Evolutionary conservation across 768 basidiomycete genomes (phyloP).

Genomic region (Termitomyces sp.): DNA sequence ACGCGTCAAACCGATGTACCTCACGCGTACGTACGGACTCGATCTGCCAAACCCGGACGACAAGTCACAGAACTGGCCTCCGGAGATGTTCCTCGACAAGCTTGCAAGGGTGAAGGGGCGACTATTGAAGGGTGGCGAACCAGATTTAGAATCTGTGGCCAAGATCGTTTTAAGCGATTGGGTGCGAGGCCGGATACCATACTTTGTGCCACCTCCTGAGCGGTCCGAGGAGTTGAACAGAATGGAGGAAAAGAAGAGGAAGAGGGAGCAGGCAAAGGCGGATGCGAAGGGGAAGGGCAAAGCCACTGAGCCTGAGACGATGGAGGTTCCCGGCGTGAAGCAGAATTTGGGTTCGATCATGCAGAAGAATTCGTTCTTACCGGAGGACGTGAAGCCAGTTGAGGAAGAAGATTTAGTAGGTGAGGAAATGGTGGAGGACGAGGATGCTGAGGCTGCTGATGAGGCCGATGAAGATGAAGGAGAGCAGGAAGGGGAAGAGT

Average conservation of each 20-base stretch:
- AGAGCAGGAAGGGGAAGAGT: conserved; percentile 46
- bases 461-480: conserved; percentile 41
- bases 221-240: conserved; percentile 68
- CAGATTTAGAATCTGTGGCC: conserved; percentile 87
- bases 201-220: conserved; percentile 91
- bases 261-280: conserved; percentile 38
- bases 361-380: conserved; percentile 84
- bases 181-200: conserved; percentile 97
- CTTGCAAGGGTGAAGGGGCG: conserved; percentile 92
- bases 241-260: conserved; percentile 55
- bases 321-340: conserved; percentile 61
- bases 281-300: conserved; percentile 58
- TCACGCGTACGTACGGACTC: conserved; percentile 81
- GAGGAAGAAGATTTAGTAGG: conserved; percentile 49
- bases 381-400: conserved; percentile 75
- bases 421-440: conserved; percentile 39
- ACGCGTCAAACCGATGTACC: conserved; percentile 91
- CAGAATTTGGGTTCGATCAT: conserved; percentile 87
- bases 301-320: conserved; percentile 34
- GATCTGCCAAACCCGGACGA: conserved; percentile 60
- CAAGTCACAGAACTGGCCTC: conserved; percentile 54
- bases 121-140: conserved; percentile 91
- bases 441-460: conserved; percentile 33
- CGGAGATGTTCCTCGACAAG: conserved; percentile 79
- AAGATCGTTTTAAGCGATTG: conserved; percentile 96